Evolutionary conservation across 2,329 filamentous ascomycete species (phyloP).

Genomic region (Colletotrichum graminicola): DNA sequence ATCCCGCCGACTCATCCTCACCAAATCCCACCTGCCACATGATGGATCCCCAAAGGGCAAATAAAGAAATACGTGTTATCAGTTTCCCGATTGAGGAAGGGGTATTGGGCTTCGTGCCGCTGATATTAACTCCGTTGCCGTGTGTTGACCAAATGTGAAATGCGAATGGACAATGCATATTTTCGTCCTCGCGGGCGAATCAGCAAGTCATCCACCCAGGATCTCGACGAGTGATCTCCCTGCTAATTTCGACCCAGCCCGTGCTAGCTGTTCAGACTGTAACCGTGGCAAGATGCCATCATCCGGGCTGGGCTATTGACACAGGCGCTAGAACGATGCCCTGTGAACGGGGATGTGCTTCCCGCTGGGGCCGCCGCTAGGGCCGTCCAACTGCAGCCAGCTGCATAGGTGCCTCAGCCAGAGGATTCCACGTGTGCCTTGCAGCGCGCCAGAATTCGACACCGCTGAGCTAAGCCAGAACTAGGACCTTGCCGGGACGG

Average conservation of each 20-base stretch:
- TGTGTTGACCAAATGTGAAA: conserved; percentile 18
- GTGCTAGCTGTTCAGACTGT: conserved; percentile 17
- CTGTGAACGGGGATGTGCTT: conserved; percentile 30
- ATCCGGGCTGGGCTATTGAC: conserved; percentile 26
- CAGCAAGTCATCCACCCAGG: not conserved
- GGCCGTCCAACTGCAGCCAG: conserved; percentile 29
- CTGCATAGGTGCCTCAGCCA: conserved; percentile 40
- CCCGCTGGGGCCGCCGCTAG: conserved; percentile 25
- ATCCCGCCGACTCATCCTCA: not conserved
- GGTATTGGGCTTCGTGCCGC: conserved; percentile 27
- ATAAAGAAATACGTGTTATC: not conserved
- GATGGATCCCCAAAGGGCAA: not conserved
- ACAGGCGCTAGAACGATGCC: conserved; percentile 19
- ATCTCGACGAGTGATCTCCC: conserved; percentile 8
- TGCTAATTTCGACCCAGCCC: conserved; percentile 12
- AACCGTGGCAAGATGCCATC: conserved; percentile 1
- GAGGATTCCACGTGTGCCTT: conserved; percentile 38
- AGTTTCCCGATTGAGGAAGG: conserved; percentile 1
- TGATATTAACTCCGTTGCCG: conserved; percentile 26
- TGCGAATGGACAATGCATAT: not conserved
- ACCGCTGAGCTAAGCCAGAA: conserved; percentile 30
- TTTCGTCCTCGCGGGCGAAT: conserved; percentile 1
- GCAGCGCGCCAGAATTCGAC: conserved; percentile 40
- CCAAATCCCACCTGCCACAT: conserved; percentile 11
- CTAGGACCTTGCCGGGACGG: conserved; percentile 24